Conservation (phyloP, 805 yeast genomes). For the Metschnikowia kunwiensis region DNA sequence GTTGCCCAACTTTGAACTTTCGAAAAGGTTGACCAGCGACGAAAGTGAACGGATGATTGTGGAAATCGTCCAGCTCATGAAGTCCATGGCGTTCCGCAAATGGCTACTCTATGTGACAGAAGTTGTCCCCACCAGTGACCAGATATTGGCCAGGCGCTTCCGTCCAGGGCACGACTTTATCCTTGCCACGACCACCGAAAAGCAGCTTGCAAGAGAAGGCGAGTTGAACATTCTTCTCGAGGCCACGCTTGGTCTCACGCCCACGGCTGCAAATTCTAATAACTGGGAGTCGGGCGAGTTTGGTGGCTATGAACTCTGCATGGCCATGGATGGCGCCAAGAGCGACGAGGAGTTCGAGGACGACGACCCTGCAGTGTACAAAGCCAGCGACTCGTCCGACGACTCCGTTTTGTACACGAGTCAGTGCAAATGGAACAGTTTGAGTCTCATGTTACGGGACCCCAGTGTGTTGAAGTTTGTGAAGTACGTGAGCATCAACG, state of each 20-base stretch:
- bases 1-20: conserved; percentile 52
- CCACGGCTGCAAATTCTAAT: conserved; percentile 47
- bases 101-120: conserved; percentile 67
- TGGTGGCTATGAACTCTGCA: conserved; percentile 93
- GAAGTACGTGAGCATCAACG: conserved; percentile 84
- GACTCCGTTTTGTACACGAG: conserved; percentile 76
- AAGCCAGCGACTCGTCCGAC: conserved; percentile 49
- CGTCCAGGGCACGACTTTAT: conserved; percentile 95
- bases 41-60: conserved; percentile 43
- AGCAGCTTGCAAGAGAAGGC: conserved; percentile 32
- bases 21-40: conserved; percentile 15
- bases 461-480: conserved; percentile 84
- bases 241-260: conserved; percentile 79
- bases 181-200: conserved; percentile 68
- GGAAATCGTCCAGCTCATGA: conserved; percentile 56
- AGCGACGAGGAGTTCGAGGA: conserved; percentile 45
- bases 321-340: conserved; percentile 56
- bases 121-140: conserved; percentile 59
- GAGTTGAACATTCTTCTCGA: conserved; percentile 55
- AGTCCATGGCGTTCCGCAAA: conserved; percentile 59
- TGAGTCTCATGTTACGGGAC: conserved; percentile 77
- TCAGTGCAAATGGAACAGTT: conserved; percentile 80
- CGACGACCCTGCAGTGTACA: conserved; percentile 86
- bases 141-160: conserved; percentile 75
- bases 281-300: conserved; percentile 88